These are phyloP conservation scores for Dalbergia oliveri DNA, from an alignment of 306 rosid species.

Conservation along the genomic window DNA sequence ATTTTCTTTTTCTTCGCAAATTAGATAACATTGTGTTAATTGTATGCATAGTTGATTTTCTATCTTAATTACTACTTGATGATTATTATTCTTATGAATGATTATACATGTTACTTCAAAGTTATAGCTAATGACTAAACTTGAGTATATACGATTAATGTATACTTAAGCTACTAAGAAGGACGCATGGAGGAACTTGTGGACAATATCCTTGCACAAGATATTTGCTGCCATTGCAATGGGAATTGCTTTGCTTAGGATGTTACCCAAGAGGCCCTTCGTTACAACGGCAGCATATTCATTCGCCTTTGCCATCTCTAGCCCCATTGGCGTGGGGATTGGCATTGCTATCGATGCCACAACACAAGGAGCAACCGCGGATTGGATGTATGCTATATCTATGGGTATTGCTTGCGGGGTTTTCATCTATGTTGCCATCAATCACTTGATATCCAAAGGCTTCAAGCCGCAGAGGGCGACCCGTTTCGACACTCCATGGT, in stretches of 20 bases:
- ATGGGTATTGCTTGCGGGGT: constrained; percentile 87
- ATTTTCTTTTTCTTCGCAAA: too few species aligned
- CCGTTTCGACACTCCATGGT: constrained; percentile 63
- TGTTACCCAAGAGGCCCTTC: constrained; percentile 76
- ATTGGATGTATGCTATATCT: constrained; percentile 78
- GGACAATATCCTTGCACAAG: constrained; percentile 89
- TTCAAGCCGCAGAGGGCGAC: constrained; percentile 54
- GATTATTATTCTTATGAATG: too few species aligned
- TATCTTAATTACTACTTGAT: too few species aligned
- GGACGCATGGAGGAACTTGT: constrained; percentile 86
- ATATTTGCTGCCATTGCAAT: constrained; percentile 81
- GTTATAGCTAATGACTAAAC: background rate
- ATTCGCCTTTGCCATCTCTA: constrained; percentile 73
- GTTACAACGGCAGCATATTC: constrained; percentile 60
- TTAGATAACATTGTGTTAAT: too few species aligned
- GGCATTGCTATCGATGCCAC: constrained; percentile 84
- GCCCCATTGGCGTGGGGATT: constrained; percentile 81
- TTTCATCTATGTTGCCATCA: constrained; percentile 79
- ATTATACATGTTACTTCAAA: too few species aligned
- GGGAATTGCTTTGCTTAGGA: constrained; percentile 82
- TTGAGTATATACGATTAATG: background rate
- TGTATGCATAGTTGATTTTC: too few species aligned
- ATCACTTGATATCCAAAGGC: constrained; percentile 80
- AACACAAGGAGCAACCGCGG: constrained; percentile 68
- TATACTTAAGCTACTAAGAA: constrained; percentile 53